These are phyloP conservation scores for Aspergillus fumigatus DNA, from an alignment of 2,329 filamentous ascomycete species.

Conservation along the genomic window DNA sequence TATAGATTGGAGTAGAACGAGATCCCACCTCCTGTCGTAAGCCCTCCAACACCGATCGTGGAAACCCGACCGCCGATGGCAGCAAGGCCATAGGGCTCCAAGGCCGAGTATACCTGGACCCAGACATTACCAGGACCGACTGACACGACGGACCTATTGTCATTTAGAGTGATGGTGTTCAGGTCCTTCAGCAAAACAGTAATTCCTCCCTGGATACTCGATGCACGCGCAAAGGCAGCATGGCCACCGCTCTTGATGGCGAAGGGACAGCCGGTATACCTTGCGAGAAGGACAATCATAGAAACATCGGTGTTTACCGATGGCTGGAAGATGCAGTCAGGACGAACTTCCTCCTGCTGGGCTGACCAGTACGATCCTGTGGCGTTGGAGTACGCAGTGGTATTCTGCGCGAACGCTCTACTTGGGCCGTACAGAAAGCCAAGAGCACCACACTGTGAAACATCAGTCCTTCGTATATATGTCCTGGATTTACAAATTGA, in stretches of 20 bases:
- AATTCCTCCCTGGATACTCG: conserved; percentile 45
- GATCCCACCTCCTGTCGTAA: conserved; percentile 26
- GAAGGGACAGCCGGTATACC: conserved; percentile 39
- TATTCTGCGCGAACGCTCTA: conserved; percentile 13
- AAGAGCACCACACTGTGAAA: conserved; percentile 10
- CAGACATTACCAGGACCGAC: conserved; percentile 34
- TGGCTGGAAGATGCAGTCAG: conserved; percentile 33
- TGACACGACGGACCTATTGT: conserved; percentile 23
- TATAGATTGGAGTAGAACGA: conserved; percentile 30
- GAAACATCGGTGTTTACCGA: conserved; percentile 25
- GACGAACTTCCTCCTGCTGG: conserved; percentile 32
- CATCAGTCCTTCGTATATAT: background rate
- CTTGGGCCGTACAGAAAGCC: conserved; percentile 10
- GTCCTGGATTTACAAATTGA: no score
- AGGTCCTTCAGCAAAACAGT: conserved; percentile 31
- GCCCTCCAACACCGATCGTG: conserved; percentile 20
- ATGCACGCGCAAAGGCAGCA: conserved; percentile 51
- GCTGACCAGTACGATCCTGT: conserved; percentile 31
- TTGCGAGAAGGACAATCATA: conserved; percentile 27
- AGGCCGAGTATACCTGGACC: conserved; percentile 28
- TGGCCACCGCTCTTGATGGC: conserved; percentile 57
- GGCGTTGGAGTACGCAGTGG: conserved; percentile 16
- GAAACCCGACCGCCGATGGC: conserved; percentile 31
- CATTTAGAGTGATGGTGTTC: conserved; percentile 23
- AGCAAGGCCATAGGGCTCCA: conserved; percentile 29